Evolutionary conservation across 106 monocot genomes (phyloP), one percentile per base, ranked within the genome.

Genomic region (Allium sativum): DNA sequence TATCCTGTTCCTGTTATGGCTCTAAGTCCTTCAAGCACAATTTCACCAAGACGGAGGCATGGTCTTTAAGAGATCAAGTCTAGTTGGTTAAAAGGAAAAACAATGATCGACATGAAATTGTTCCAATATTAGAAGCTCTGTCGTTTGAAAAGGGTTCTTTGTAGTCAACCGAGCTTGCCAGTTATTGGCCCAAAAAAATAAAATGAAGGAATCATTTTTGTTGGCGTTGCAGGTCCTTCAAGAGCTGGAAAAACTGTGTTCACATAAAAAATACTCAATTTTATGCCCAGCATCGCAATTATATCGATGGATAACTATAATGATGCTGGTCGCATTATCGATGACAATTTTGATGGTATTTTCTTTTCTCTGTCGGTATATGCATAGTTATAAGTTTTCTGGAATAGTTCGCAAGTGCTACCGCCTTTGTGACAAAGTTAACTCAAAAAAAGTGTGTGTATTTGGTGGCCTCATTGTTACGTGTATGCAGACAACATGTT

Each of bases 291-390:
- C 66, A 76, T 96, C 69, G 84, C 73, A 64, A 67, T 96, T 45
- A 71, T 96, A 80, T 91, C 96, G 43, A 96, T 96, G 96, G 96
- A 96, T 59, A 91, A 91, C 61, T 96, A 96, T 40, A 96, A 90
- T 76, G 96, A 88, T 66, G 48, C 96, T 40, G 91, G 87, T 72
- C 91, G 96, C 9, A 82, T 96, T 15, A 67, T 96, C 67, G 96
- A 96, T 72, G 96, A 91, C 41, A 96, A 96, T 68, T 96, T 91
- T 65, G 96, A 96, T 78, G 96, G 96, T 96, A 79, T 13, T 57
- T 59, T 44, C 55, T 14, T 11, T 65, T 48, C 12, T 31, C 31
- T 31, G 31, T 5, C 31, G 4, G 5, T 31, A 31, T 0, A 31
- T 31, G 31, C 31, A 31, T 31, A 31, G 31, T 31, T 31, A 3